phyloP scores from a whole-genome alignment of 1,139 yeast genomes.

The Pichia sp. region DNA sequence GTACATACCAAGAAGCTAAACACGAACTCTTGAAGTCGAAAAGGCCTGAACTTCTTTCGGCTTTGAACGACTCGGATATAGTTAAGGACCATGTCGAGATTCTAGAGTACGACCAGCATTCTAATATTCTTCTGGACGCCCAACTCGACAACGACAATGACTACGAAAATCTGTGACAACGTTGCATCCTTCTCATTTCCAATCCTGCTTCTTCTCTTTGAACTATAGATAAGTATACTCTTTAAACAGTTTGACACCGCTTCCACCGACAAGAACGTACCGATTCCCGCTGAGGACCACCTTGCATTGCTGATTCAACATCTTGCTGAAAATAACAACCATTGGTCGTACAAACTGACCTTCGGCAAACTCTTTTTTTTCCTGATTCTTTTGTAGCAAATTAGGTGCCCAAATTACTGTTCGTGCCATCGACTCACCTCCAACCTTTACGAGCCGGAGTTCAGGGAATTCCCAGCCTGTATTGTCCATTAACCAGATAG shows the following conservation, averaged over 20 bases:
- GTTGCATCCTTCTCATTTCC: not conserved
- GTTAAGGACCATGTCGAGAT: slow-evolving; percentile 33
- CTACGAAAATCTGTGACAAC: slow-evolving; percentile 12
- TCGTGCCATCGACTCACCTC: slow-evolving; percentile 12
- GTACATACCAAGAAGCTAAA: slow-evolving; percentile 66
- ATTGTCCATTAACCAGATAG: slow-evolving; percentile 7
- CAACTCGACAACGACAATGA: slow-evolving; percentile 31
- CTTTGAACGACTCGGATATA: slow-evolving; percentile 54
- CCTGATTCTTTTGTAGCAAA: not conserved
- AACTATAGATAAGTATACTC: slow-evolving; percentile 7
- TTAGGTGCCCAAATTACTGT: slow-evolving; percentile 1
- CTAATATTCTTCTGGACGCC: slow-evolving; percentile 27
- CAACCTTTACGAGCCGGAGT: slow-evolving; percentile 6
- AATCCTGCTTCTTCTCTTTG: too few species aligned
- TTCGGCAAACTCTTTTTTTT: slow-evolving; percentile 2
- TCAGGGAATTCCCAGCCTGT: not conserved
- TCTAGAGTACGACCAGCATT: slow-evolving; percentile 24
- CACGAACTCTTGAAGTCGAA: slow-evolving; percentile 56
- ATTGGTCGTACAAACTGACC: slow-evolving; percentile 4
- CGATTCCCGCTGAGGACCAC: not conserved
- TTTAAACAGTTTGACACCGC: slow-evolving; percentile 7
- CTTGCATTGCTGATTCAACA: slow-evolving; percentile 10
- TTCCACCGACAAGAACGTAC: slow-evolving; percentile 7
- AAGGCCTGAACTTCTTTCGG: slow-evolving; percentile 66
- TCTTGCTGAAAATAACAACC: slow-evolving; percentile 11